A percentile compares a stretch with the other conserved stretches of the same genome.
Evolutionary conservation across 73 alveolate genomes (phyloP).

Genomic region (Paramecium pentaurelia): DNA sequence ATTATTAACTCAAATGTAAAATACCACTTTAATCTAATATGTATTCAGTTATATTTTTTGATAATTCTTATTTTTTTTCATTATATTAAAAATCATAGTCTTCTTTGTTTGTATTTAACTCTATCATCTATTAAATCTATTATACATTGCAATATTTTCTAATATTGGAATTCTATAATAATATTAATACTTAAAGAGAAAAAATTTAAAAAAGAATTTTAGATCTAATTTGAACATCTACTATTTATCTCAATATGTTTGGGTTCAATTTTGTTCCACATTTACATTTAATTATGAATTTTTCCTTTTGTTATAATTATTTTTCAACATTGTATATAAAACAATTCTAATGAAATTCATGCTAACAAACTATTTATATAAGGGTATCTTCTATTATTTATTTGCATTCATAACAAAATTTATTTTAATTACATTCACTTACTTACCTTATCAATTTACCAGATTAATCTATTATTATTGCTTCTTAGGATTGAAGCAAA

Average conservation of each 20-base stretch:
- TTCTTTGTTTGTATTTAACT: not conserved
- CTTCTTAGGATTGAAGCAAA: not conserved
- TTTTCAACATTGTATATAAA: not conserved
- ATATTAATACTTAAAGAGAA: not conserved
- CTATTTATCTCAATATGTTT: not conserved
- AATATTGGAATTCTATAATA: not conserved
- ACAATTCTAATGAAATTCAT: not conserved
- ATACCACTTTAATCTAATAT: not conserved
- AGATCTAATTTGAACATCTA: not conserved
- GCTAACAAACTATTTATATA: not conserved
- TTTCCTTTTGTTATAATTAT: not conserved
- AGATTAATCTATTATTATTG: not conserved
- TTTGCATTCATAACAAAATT: not conserved
- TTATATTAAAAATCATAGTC: not conserved
- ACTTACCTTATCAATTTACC: not conserved
- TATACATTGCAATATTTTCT: not conserved
- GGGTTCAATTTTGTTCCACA: not conserved
- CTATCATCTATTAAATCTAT: not conserved
- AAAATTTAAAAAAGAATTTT: not conserved
- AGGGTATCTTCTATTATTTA: not conserved
- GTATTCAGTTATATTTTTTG: not conserved
- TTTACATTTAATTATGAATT: not conserved
- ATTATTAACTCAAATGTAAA: not conserved
- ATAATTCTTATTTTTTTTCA: not conserved
- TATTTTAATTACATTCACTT: not conserved